These are phyloP conservation scores for Exophiala sp. DNA, from an alignment of 2,329 filamentous ascomycete genomes.

Conservation along the genomic window DNA sequence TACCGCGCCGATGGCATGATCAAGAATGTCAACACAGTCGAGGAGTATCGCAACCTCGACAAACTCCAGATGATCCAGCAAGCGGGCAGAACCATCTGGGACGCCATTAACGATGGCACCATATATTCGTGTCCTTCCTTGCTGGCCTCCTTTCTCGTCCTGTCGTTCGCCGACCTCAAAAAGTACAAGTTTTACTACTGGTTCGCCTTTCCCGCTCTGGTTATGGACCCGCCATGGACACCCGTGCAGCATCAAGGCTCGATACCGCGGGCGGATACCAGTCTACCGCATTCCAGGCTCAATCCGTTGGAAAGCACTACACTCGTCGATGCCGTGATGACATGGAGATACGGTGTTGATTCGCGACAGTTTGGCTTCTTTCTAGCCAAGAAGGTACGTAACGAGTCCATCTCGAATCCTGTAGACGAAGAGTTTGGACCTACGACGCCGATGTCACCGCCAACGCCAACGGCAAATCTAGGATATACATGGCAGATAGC, in stretches of 20 bases:
- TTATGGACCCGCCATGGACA: slow-evolving; percentile 82
- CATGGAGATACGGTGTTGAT: slow-evolving; percentile 81
- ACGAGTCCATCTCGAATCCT: slow-evolving; percentile 34
- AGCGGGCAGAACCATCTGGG: slow-evolving; percentile 87
- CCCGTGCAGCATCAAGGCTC: slow-evolving; percentile 37
- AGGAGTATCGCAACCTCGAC: slow-evolving; percentile 84
- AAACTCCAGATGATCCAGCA: slow-evolving; percentile 73
- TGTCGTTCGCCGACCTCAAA: slow-evolving; percentile 94
- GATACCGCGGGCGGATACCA: slow-evolving; percentile 24
- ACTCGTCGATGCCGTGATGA: slow-evolving; percentile 78
- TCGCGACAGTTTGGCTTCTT: slow-evolving; percentile 90
- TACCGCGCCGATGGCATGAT: slow-evolving; percentile 90
- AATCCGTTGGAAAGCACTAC: slow-evolving; percentile 67
- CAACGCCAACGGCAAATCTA: slow-evolving; percentile 53
- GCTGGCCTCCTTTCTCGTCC: slow-evolving; percentile 79
- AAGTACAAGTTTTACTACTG: slow-evolving; percentile 98
- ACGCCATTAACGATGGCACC: slow-evolving; percentile 92
- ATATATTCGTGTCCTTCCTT: slow-evolving; percentile 94
- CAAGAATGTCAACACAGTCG: slow-evolving; percentile 92
- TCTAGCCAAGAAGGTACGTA: slow-evolving; percentile 71
- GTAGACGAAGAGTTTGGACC: slow-evolving; percentile 32
- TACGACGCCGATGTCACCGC: slow-evolving; percentile 37
- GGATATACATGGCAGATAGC: slow-evolving; percentile 75
- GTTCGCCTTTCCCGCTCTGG: slow-evolving; percentile 92
- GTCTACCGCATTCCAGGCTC: slow-evolving; percentile 43